A percentile compares a stretch with the other conserved stretches of the same genome.
phyloP scores from a whole-genome alignment of 352 stramenopile genomes.

The Globisporangium apiculatum region DNA sequence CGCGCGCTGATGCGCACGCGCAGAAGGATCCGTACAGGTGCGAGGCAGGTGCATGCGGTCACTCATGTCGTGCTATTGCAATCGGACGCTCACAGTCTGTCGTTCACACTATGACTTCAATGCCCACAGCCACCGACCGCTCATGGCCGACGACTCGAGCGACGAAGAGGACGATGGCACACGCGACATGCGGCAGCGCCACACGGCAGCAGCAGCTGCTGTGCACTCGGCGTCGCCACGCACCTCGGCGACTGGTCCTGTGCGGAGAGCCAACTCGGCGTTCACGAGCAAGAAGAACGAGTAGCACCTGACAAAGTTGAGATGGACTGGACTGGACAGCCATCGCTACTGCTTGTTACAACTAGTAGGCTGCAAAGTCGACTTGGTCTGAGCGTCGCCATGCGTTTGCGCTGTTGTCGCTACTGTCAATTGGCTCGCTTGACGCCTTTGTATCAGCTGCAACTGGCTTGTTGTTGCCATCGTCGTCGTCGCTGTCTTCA shows the following conservation, averaged over 20 bases:
- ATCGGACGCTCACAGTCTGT: background rate
- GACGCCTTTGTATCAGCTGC: background rate
- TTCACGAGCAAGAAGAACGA: slow-evolving; percentile 57
- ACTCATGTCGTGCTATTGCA: background rate
- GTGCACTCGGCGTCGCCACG: slow-evolving; percentile 13
- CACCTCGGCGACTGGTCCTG: slow-evolving; percentile 14
- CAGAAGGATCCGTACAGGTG: slow-evolving; percentile 63
- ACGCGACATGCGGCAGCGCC: slow-evolving; percentile 28
- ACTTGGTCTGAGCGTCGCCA: slow-evolving; percentile 73
- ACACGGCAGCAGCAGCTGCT: slow-evolving; percentile 18
- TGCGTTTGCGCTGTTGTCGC: slow-evolving; percentile 10
- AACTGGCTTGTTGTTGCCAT: slow-evolving; percentile 10
- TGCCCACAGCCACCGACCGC: slow-evolving; percentile 43
- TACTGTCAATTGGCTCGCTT: slow-evolving; percentile 5
- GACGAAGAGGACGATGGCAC: slow-evolving; percentile 59
- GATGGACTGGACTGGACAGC: too few species aligned
- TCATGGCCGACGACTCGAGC: slow-evolving; percentile 65
- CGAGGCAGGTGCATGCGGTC: background rate
- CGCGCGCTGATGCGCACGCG: slow-evolving; percentile 36
- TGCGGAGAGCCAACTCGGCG: slow-evolving; percentile 18
- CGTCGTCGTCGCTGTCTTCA: slow-evolving; percentile 70
- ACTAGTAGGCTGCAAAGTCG: slow-evolving; percentile 58
- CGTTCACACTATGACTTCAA: background rate
- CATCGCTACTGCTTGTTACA: too few species aligned
- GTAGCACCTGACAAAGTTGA: slow-evolving; percentile 7